These are phyloP conservation scores for Phaeodactylum tricornutum DNA, from an alignment of 108 stramenopile genomes.

Conservation along the genomic window DNA sequence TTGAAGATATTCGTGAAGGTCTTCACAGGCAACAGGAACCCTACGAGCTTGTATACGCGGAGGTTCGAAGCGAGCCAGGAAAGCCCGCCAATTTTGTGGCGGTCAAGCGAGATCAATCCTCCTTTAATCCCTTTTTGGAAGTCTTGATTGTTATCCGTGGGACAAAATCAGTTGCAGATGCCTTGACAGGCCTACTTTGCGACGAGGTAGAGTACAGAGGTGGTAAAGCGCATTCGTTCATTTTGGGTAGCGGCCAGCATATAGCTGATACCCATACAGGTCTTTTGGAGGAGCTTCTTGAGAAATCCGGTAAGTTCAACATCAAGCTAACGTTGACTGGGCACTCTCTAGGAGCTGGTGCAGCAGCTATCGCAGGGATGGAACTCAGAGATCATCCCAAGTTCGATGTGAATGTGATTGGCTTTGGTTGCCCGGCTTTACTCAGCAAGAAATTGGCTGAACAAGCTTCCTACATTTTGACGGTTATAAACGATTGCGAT, in stretches of 20 bases:
- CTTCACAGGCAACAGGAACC: constrained; percentile 16
- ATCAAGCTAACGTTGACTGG: constrained; percentile 60
- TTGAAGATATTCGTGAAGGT: constrained; percentile 41
- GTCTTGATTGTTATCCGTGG: constrained; percentile 72
- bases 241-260: constrained; percentile 50
- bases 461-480: too few relatives aligned
- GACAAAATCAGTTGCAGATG: constrained; percentile 65
- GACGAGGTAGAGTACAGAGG: constrained; percentile 51
- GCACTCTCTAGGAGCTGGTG: constrained; percentile 67
- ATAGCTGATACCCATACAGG: constrained; percentile 44
- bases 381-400: too few relatives aligned
- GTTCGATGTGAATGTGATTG: too few relatives aligned
- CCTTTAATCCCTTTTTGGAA: constrained; percentile 34
- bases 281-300: constrained; percentile 33
- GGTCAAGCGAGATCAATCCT: constrained; percentile 47
- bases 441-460: too few relatives aligned
- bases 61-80: constrained; percentile 43
- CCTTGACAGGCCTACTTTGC: constrained; percentile 66
- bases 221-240: constrained; percentile 63
- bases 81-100: constrained; percentile 73
- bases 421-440: too few relatives aligned
- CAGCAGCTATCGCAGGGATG: constrained; percentile 68
- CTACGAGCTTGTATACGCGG: constrained; percentile 42
- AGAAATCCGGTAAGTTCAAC: constrained; percentile 38
- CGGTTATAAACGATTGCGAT: too few relatives aligned